These are phyloP conservation scores for Dysphania ambrosioides DNA, from an alignment of 148 eudicot genomes.

Conservation along the genomic window DNA sequence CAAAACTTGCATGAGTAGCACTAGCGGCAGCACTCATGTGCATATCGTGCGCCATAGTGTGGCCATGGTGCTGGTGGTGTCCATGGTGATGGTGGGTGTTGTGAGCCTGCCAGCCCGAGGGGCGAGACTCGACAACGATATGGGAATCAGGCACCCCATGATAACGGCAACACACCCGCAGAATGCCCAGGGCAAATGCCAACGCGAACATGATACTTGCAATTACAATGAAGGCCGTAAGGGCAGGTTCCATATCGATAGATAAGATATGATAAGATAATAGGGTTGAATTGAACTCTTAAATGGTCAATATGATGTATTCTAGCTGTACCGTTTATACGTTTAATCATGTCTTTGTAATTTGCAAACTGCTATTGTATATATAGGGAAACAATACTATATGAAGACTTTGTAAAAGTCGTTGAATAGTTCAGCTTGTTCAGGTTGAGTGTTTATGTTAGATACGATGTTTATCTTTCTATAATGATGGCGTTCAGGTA, in stretches of 20 bases:
- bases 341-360: no score
- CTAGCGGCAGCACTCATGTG: constrained; percentile 1
- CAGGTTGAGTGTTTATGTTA: no score
- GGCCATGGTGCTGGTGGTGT: not conserved
- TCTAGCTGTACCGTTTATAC: no score
- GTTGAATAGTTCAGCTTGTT: no score
- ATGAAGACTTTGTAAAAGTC: no score
- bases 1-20: no score
- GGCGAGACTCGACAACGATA: not conserved
- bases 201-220: not conserved
- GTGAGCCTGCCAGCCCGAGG: not conserved
- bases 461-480: no score
- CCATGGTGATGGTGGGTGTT: not conserved
- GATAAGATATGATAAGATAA: not conserved
- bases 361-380: no score
- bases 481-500: no score
- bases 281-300: not conserved
- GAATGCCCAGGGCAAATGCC: not conserved
- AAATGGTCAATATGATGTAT: no score
- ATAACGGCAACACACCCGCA: constrained; percentile 2
- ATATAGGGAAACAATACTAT: no score
- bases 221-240: not conserved
- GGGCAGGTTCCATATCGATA: not conserved
- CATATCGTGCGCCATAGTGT: not conserved
- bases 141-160: not conserved